phyloP scores from a whole-genome alignment of 2,329 filamentous ascomycete genomes.

The Chlorencoelia australis region DNA sequence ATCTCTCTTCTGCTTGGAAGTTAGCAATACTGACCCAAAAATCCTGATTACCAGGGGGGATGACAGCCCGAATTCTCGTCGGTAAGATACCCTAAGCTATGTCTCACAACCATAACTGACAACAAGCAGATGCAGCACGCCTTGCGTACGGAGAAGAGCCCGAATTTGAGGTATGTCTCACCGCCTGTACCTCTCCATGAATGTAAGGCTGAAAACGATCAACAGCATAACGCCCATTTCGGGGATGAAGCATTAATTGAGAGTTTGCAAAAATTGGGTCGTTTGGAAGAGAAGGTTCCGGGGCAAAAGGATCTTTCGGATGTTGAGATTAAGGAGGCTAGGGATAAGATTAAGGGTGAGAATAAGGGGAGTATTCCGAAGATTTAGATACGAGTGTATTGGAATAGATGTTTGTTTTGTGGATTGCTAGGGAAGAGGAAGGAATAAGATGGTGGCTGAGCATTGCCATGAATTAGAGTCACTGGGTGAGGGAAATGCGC shows the following conservation, averaged over 20 bases:
- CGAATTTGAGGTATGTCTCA: constrained; percentile 55
- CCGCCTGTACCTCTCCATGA: constrained; percentile 28
- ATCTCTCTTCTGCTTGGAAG: too few species aligned
- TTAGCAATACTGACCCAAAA: too few species aligned
- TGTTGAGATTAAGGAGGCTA: constrained; percentile 34
- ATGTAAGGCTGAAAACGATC: constrained; percentile 5
- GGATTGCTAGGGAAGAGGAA: too few species aligned
- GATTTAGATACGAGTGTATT: too few species aligned
- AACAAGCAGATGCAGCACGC: constrained; percentile 60
- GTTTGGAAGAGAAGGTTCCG: constrained; percentile 39
- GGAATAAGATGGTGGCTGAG: too few species aligned
- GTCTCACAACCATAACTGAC: neutral
- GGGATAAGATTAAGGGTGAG: constrained; percentile 11
- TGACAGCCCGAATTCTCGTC: constrained; percentile 85
- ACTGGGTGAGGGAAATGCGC: too few species aligned
- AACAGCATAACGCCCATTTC: constrained; percentile 23
- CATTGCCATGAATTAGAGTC: too few species aligned
- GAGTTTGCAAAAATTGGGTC: constrained; percentile 43
- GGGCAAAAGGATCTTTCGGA: constrained; percentile 40
- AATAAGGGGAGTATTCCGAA: constrained; percentile 5
- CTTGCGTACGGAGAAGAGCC: constrained; percentile 76
- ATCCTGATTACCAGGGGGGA: too few species aligned
- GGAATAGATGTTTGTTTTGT: too few species aligned
- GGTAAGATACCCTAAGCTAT: constrained; percentile 1
- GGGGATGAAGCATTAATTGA: constrained; percentile 55